A percentile compares a stretch with the other conserved stretches of the same genome.
These are phyloP conservation scores for Grosmannia serpens DNA, from an alignment of 2,329 filamentous ascomycete genomes.

Conservation along the genomic window DNA sequence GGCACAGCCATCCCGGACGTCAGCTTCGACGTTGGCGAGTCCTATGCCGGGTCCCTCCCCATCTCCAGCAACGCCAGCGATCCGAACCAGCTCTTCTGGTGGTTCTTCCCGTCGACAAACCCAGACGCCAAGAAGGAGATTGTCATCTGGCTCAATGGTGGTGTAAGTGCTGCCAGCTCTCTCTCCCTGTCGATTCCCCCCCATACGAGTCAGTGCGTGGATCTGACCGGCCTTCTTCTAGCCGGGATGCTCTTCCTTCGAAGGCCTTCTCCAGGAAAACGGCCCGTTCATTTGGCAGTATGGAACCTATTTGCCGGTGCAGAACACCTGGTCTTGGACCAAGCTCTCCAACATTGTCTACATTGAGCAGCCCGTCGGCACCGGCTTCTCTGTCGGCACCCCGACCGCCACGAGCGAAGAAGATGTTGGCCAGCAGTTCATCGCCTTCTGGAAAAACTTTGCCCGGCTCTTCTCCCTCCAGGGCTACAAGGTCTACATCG, in stretches of 20 bases:
- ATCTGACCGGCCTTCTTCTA: slow-evolving; percentile 12
- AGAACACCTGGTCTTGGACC: slow-evolving; percentile 63
- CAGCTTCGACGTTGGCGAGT: slow-evolving; percentile 55
- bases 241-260: slow-evolving; percentile 50
- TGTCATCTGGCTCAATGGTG: slow-evolving; percentile 50
- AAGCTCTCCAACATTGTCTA: slow-evolving; percentile 69
- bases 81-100: slow-evolving; percentile 45
- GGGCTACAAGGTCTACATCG: slow-evolving; percentile 58
- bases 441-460: slow-evolving; percentile 72
- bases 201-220: background rate
- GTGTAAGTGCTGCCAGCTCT: slow-evolving; percentile 19
- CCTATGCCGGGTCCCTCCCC: slow-evolving; percentile 51
- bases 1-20: slow-evolving; percentile 56
- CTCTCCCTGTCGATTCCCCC: too few relatives aligned
- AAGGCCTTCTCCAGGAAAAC: slow-evolving; percentile 65
- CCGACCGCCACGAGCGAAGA: slow-evolving; percentile 53
- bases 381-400: slow-evolving; percentile 57
- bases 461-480: slow-evolving; percentile 58
- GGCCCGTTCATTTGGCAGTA: slow-evolving; percentile 62
- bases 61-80: slow-evolving; percentile 36
- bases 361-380: slow-evolving; percentile 57
- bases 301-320: slow-evolving; percentile 53
- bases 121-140: slow-evolving; percentile 42
- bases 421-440: slow-evolving; percentile 59
- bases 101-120: slow-evolving; percentile 52